Conservation (phyloP, 106 monocot species). For the Phalaenopsis equestris region DNA sequence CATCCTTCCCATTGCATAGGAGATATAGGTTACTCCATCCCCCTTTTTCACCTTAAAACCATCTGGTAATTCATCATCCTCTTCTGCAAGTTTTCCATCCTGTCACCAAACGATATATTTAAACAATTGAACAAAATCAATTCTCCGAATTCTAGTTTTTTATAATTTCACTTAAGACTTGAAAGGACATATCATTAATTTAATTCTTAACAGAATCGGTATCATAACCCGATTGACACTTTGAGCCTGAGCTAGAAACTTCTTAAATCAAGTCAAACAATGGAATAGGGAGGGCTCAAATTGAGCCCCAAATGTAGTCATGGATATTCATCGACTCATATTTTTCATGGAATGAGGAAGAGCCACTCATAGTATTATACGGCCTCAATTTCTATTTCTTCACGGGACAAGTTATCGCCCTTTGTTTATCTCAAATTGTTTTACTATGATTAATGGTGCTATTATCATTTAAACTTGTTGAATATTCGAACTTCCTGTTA, state of each 20-base stretch:
- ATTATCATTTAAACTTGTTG: no score
- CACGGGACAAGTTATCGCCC: no score
- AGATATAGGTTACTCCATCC: constrained; percentile 23
- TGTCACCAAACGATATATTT: neutral
- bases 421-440: no score
- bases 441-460: no score
- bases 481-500: no score
- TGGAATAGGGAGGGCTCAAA: neutral
- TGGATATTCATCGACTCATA: neutral
- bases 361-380: no score
- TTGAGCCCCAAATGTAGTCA: neutral
- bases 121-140: neutral
- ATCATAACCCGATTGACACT: neutral
- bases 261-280: no score
- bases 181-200: neutral
- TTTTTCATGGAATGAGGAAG: no score
- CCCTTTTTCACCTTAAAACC: constrained; percentile 40
- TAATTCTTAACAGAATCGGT: neutral
- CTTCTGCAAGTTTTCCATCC: constrained; percentile 25
- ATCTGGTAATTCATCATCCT: constrained; percentile 34
- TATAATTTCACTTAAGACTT: neutral
- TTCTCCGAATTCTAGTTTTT: neutral
- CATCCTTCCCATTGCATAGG: constrained; percentile 48
- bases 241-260: no score
- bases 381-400: no score